Base-by-base conservation (phyloP, 2,329 filamentous ascomycete genomes). In the Trichocomaceae sp. region DNA sequence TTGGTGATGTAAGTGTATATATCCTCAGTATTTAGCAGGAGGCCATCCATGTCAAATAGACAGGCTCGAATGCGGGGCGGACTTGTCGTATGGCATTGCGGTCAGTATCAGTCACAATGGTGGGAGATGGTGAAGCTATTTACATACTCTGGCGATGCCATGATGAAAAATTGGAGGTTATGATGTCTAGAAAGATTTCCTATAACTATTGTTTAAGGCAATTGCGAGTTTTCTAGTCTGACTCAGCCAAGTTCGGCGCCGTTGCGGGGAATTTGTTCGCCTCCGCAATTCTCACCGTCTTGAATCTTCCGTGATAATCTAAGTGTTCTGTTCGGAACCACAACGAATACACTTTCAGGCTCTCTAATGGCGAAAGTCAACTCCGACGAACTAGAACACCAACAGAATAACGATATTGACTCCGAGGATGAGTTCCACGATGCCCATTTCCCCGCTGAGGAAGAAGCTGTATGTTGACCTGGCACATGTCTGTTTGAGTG, bases 31-130 rank as follows among this genome's bases (percentile, higher is more conserved):
- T 97, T 85, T 68, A 99, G 87, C 19, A 99, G 83, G 35, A 99
- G 85, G 58, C 93, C 93, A 72, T 99, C 93, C 91, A 97, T 96
- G 77, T 99, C 93, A 71, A 99, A 97, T 61, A 99, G 85, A 72
- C 91, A 96, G 62, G 92, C 93, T 63, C 90, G 83, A 57, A 97
- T 80, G 47, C 86, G 84, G 19, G 88, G 87, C 71, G 90, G 85
- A 68, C 86, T 29, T 56, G 26, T 15, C 10, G 42, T 19, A 45
- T 20, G 19, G 12, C 1, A 46, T 22, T 10, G n/a, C 15, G n/a
- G 29, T 56, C 44, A 56, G 46, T 29, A 29, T 22, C 5, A 29
- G 26, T 23, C 22, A 26, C 19, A 26, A 50, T 35, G 4, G 15
- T 39, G 31, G 31, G 13, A 31, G 15, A 44, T 15, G n/a, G 26